phyloP scores from a whole-genome alignment of 768 basidiomycete species.

The Lentinus tigrinus region DNA sequence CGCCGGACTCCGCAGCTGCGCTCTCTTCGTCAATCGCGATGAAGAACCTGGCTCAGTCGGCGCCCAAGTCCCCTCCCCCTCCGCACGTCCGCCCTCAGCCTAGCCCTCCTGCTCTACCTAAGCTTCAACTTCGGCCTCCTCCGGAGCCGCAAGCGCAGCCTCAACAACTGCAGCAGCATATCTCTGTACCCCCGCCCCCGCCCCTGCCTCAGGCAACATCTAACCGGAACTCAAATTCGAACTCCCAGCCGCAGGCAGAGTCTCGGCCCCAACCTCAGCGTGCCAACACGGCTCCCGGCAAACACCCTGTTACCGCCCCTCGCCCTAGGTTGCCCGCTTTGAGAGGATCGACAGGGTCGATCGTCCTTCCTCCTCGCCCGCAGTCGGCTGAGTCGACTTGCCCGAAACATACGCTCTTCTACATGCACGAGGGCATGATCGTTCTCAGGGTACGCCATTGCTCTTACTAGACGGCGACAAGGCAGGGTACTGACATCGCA shows the following conservation, averaged over 20 bases:
- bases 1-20: conserved; percentile 13
- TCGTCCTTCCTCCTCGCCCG: background rate
- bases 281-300: conserved; percentile 1
- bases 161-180: background rate
- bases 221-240: too few species aligned
- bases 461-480: background rate
- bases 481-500: background rate
- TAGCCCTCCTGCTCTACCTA: background rate
- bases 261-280: too few species aligned
- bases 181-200: too few species aligned
- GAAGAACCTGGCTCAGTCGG: background rate
- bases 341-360: background rate
- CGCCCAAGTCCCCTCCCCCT: background rate
- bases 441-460: conserved; percentile 10
- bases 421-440: conserved; percentile 21
- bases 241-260: too few species aligned
- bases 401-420: conserved; percentile 13
- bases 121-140: background rate
- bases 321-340: conserved; percentile 11
- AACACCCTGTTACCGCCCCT: background rate
- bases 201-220: too few species aligned
- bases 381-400: background rate
- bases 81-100: background rate
- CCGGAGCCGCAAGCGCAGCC: background rate
- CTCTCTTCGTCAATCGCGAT: background rate